A percentile compares a stretch with the other conserved stretches of the same genome.
phyloP scores from a whole-genome alignment of 2,329 filamentous ascomycete species.

The Botrytis squamosa region DNA sequence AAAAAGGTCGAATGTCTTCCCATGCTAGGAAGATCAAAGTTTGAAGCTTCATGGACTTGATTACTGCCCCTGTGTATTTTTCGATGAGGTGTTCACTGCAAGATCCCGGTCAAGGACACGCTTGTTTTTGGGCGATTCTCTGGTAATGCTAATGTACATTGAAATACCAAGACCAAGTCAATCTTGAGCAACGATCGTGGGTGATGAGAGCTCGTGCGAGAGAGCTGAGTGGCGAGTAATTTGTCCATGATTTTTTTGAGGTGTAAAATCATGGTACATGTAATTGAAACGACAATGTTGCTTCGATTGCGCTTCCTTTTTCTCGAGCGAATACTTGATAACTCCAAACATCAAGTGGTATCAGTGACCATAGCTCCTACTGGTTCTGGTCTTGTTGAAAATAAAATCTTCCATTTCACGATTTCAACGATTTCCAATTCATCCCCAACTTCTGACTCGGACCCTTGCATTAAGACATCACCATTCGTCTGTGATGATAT shows the following conservation, averaged over 20 bases:
- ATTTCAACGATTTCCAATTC: conserved; percentile 80
- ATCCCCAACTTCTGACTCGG: conserved; percentile 77
- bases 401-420: conserved; percentile 82
- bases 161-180: neutral
- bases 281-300: neutral
- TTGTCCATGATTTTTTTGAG: neutral
- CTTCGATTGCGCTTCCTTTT: neutral
- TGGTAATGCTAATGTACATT: neutral
- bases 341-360: neutral
- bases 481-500: conserved; percentile 24
- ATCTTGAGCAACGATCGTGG: too few relatives aligned
- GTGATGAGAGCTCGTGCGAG: neutral
- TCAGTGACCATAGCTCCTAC: conserved; percentile 50
- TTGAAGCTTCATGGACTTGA: neutral
- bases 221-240: neutral
- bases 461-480: conserved; percentile 37
- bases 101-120: neutral
- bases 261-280: neutral
- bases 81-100: neutral
- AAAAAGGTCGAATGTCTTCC: neutral
- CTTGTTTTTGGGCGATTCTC: neutral
- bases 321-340: too few relatives aligned
- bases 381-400: conserved; percentile 81
- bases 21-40: neutral
- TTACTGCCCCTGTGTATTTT: neutral